Evolutionary conservation across 257 asterid species (phyloP).

Genomic region (Lycium barbarum): DNA sequence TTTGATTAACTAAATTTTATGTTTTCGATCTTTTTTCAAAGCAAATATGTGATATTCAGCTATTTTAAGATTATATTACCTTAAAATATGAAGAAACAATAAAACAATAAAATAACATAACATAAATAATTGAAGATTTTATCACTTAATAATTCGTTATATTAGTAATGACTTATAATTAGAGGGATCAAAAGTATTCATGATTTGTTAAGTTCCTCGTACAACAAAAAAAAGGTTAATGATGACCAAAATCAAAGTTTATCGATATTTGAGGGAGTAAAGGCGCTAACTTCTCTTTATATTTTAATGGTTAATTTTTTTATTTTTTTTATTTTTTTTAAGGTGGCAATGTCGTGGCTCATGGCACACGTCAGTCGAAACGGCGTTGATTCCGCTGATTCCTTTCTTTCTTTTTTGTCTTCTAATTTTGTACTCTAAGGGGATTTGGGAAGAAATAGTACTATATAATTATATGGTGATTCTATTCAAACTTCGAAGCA

Average conservation of each 20-base stretch:
- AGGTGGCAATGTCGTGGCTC: constrained; percentile 41
- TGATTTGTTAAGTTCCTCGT: too few species aligned
- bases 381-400: constrained; percentile 82
- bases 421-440: constrained; percentile 38
- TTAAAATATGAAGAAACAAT: background rate
- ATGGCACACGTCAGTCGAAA: constrained; percentile 67
- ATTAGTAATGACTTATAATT: too few species aligned
- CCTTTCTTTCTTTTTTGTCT: constrained; percentile 63
- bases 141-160: background rate
- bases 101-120: background rate
- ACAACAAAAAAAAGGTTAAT: too few species aligned
- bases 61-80: too few species aligned
- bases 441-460: constrained; percentile 24
- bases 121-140: background rate
- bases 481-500: constrained; percentile 47
- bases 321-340: too few species aligned
- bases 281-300: background rate
- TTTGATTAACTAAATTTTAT: background rate
- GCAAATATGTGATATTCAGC: background rate
- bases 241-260: background rate
- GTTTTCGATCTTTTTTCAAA: background rate
- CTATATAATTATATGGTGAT: background rate
- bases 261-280: background rate
- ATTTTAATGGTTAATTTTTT: background rate
- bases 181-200: background rate